These are phyloP conservation scores for Anthoceros angustus DNA, from an alignment of 225 moss, liverwort and hornwort species.

Conservation along the genomic window DNA sequence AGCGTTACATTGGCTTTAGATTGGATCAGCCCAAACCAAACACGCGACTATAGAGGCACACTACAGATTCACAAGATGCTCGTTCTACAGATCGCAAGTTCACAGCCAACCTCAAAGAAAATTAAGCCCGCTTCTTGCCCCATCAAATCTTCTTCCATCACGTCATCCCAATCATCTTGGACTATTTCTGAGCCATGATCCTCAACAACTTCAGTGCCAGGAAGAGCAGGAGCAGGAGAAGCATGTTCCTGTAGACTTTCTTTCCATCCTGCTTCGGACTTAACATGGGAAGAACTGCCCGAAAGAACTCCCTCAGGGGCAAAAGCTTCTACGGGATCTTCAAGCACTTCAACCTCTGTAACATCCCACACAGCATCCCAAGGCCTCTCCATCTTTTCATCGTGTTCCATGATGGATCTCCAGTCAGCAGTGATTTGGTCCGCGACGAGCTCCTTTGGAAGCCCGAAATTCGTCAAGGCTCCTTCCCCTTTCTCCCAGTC, in stretches of 20 bases:
- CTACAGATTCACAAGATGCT: no score
- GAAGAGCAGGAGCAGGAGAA: conserved; percentile 8
- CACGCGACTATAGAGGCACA: background rate
- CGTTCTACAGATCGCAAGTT: background rate
- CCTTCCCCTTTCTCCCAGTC: background rate
- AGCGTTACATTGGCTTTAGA: background rate
- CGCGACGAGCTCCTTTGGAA: background rate
- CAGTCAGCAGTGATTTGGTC: conserved; percentile 2
- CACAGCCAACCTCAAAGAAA: conserved; percentile 54
- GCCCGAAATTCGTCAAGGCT: background rate
- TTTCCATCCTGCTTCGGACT: conserved; percentile 11
- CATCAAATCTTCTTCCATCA: conserved; percentile 82
- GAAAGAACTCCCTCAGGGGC: conserved; percentile 16
- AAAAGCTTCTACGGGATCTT: conserved; percentile 15
- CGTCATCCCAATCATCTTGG: conserved; percentile 39
- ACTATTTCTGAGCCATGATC: conserved; percentile 18
- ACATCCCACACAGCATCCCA: conserved; percentile 37
- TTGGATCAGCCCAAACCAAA: background rate
- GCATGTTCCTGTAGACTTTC: background rate
- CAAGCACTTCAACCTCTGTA: conserved; percentile 14
- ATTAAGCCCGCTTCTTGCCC: conserved; percentile 59
- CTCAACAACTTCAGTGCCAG: conserved; percentile 9
- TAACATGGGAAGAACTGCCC: background rate
- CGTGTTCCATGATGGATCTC: conserved; percentile 20
- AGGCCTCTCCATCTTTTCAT: conserved; percentile 19